Evolutionary conservation across 441 rosid genomes (phyloP).

Genomic region (Pelargonium australe): DNA sequence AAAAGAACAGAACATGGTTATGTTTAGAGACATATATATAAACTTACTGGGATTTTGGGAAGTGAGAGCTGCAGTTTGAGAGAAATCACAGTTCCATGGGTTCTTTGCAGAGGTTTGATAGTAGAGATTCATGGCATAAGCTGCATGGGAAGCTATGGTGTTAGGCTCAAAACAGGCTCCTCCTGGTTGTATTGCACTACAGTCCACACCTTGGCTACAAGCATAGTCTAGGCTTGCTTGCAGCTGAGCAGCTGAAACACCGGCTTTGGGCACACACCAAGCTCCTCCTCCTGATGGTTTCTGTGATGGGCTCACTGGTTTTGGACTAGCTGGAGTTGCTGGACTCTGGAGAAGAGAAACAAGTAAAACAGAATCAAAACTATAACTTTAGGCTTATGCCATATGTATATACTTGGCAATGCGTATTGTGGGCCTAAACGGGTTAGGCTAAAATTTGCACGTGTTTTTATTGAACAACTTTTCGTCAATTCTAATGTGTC

Average conservation of each 20-base stretch:
- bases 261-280: constrained; percentile 64
- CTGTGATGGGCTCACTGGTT: constrained; percentile 22
- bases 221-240: constrained; percentile 62
- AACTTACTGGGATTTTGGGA: constrained; percentile 56
- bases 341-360: too few species aligned
- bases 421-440: too few species aligned
- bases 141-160: constrained; percentile 49
- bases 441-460: too few species aligned
- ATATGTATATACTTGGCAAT: too few species aligned
- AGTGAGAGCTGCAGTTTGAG: constrained; percentile 16
- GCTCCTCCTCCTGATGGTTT: constrained; percentile 24
- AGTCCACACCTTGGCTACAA: constrained; percentile 55
- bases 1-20: too few species aligned
- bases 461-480: too few species aligned
- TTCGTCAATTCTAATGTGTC: too few species aligned
- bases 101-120: constrained; percentile 40
- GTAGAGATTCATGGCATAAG: constrained; percentile 66
- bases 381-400: too few species aligned
- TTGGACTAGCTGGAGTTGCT: constrained; percentile 18
- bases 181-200: constrained; percentile 53
- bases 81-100: constrained; percentile 56
- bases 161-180: constrained; percentile 69
- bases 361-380: too few species aligned
- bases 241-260: constrained; percentile 43
- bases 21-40: not conserved